Evolutionary conservation across 2,329 filamentous ascomycete genomes (phyloP).

Genomic region (Diplodia scrobiculata): DNA sequence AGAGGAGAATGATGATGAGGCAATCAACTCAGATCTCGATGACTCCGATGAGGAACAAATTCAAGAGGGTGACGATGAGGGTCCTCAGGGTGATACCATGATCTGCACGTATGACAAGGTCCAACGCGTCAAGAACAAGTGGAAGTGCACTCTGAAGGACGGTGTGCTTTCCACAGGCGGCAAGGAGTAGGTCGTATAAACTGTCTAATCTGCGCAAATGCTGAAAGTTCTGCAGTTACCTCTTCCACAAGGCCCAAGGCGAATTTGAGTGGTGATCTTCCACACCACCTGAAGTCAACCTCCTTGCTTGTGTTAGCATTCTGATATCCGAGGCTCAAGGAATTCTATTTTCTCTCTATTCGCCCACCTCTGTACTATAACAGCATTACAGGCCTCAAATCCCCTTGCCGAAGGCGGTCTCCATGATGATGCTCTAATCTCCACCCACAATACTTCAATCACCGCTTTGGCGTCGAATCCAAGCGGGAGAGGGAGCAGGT

Average conservation of each 20-base stretch:
- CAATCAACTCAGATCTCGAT: slow-evolving; percentile 97
- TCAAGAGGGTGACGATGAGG: slow-evolving; percentile 85
- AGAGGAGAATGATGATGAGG: slow-evolving; percentile 73
- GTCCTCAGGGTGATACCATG: slow-evolving; percentile 85
- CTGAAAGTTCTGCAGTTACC: slow-evolving; percentile 60
- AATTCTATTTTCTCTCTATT: neutral
- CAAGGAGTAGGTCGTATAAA: slow-evolving; percentile 67
- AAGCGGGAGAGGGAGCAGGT: neutral
- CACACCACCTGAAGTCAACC: neutral
- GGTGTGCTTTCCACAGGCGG: slow-evolving; percentile 90
- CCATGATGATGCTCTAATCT: neutral
- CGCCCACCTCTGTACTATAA: slow-evolving; percentile 13
- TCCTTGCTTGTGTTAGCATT: neutral
- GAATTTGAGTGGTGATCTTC: slow-evolving; percentile 91
- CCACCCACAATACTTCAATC: neutral
- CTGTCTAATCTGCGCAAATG: neutral
- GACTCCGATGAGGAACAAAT: slow-evolving; percentile 82
- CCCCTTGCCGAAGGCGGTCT: slow-evolving; percentile 3
- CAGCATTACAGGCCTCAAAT: neutral
- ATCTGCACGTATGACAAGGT: slow-evolving; percentile 99
- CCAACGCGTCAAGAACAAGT: slow-evolving; percentile 93
- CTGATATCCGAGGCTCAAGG: neutral
- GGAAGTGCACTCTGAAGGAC: slow-evolving; percentile 98
- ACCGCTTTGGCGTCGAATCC: neutral
- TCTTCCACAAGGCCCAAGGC: slow-evolving; percentile 96